Percentiles rank a stretch among this genome's conserved stretches.
Evolutionary conservation across 2,329 filamentous ascomycete genomes (phyloP).

Genomic region (Bisporella sp.): DNA sequence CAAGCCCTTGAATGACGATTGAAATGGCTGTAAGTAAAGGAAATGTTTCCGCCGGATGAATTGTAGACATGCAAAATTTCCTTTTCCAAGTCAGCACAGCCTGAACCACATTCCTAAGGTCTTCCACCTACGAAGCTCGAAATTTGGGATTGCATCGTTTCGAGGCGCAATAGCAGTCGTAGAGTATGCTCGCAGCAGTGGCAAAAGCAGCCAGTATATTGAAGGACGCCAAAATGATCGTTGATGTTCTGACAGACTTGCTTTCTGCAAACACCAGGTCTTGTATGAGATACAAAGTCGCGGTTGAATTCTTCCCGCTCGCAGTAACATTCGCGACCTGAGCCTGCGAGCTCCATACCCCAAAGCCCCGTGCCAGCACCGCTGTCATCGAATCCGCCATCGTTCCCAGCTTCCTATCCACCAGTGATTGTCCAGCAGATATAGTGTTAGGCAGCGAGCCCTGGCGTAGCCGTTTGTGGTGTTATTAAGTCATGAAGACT

Average conservation of each 20-base stretch:
- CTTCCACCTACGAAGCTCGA: conserved; percentile 36
- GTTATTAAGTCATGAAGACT: conserved; percentile 27
- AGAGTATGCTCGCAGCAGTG: conserved; percentile 49
- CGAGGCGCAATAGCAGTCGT: conserved; percentile 36
- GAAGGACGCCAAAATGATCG: conserved; percentile 53
- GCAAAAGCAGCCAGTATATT: conserved; percentile 52
- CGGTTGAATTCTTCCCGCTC: conserved; percentile 5
- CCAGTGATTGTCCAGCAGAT: conserved; percentile 9
- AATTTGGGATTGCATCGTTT: conserved; percentile 27
- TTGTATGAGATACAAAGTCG: conserved; percentile 18
- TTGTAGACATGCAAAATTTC: conserved; percentile 26
- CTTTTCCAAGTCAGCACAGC: conserved; percentile 23
- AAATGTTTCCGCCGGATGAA: conserved; percentile 33
- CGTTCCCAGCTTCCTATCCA: conserved; percentile 7
- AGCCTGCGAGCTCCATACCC: not conserved
- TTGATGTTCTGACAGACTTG: conserved; percentile 53
- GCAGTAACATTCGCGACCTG: conserved; percentile 7
- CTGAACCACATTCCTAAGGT: conserved; percentile 21
- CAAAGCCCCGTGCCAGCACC: not conserved
- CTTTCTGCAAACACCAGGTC: conserved; percentile 27
- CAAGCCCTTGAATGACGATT: conserved; percentile 50
- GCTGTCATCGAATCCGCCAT: conserved; percentile 14
- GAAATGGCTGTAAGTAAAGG: conserved; percentile 51
- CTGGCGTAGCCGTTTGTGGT: conserved; percentile 20
- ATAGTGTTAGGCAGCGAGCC: conserved; percentile 22